These are phyloP conservation scores for Rhododendron kiyosumense DNA, from an alignment of 148 eudicot genomes.

Conservation along the genomic window DNA sequence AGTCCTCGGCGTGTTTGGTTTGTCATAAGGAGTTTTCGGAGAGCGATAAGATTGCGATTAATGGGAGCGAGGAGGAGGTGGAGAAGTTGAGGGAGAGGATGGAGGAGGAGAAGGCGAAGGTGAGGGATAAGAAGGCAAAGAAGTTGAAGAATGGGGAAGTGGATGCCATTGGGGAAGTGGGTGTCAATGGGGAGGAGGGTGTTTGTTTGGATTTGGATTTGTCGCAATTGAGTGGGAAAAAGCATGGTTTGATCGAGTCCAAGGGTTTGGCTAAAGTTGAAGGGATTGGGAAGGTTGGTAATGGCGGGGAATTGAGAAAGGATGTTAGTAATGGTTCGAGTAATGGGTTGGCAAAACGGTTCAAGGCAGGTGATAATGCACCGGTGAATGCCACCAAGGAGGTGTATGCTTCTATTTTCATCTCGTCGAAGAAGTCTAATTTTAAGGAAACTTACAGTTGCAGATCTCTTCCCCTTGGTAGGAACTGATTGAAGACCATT, in stretches of 20 bases:
- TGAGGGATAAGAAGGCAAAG: slow-evolving; percentile 48
- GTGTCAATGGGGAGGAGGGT: slow-evolving; percentile 10
- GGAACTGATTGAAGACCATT: slow-evolving; percentile 49
- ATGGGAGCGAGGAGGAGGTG: slow-evolving; percentile 85
- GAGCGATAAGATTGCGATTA: slow-evolving; percentile 67
- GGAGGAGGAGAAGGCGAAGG: slow-evolving; percentile 39
- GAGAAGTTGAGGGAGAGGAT: slow-evolving; percentile 48
- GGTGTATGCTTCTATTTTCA: slow-evolving; percentile 79
- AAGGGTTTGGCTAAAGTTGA: slow-evolving; percentile 30
- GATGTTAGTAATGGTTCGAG: slow-evolving; percentile 2
- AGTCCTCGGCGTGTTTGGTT: slow-evolving; percentile 57
- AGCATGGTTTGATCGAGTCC: slow-evolving; percentile 39
- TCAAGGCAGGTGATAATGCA: slow-evolving; percentile 64
- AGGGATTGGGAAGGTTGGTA: slow-evolving; percentile 22
- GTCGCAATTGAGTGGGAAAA: slow-evolving; percentile 41
- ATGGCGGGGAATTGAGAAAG: slow-evolving; percentile 13
- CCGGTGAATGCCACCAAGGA: slow-evolving; percentile 73
- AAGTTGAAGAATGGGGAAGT: slow-evolving; percentile 40
- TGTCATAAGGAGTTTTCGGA: slow-evolving; percentile 61
- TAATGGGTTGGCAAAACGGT: slow-evolving; percentile 38
- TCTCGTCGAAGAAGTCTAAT: slow-evolving; percentile 74
- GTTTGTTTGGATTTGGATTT: slow-evolving; percentile 10
- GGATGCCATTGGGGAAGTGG: background rate
- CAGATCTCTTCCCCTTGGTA: slow-evolving; percentile 85
- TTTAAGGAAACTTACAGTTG: slow-evolving; percentile 81